A percentile compares a stretch with the other conserved stretches of the same genome.
phyloP scores from a whole-genome alignment of 768 basidiomycete species.

The Coprinellus micaceus region DNA sequence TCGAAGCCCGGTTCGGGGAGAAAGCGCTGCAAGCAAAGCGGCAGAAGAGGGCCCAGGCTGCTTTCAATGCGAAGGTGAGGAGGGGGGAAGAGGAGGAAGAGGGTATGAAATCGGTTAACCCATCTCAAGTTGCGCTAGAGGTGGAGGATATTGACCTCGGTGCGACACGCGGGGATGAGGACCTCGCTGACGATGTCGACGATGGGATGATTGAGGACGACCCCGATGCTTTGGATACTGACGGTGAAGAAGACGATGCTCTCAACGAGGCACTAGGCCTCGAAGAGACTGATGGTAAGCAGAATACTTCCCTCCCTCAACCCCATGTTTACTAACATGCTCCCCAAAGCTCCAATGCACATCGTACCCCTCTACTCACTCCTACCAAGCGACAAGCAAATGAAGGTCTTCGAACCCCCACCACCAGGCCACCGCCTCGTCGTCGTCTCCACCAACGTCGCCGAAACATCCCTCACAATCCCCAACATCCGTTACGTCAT shows the following conservation, averaged over 20 bases:
- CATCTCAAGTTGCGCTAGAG: constrained; percentile 68
- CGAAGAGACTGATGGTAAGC: constrained; percentile 64
- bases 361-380: constrained; percentile 92
- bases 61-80: constrained; percentile 8
- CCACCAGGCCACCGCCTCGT: constrained; percentile 82
- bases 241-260: constrained; percentile 61
- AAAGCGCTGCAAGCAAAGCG: constrained; percentile 57
- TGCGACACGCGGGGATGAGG: constrained; percentile 32
- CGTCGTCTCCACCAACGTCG: constrained; percentile 93
- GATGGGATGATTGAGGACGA: constrained; percentile 64
- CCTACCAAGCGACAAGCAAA: constrained; percentile 89
- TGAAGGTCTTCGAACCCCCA: constrained; percentile 85
- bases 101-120: constrained; percentile 29
- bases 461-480: constrained; percentile 95
- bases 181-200: constrained; percentile 69
- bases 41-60: constrained; percentile 16
- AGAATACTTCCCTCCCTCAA: constrained; percentile 6
- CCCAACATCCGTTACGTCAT: constrained; percentile 98
- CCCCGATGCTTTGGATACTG: constrained; percentile 71
- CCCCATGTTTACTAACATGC: constrained; percentile 1
- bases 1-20: constrained; percentile 73
- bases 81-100: constrained; percentile 23
- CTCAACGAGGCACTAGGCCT: constrained; percentile 55
- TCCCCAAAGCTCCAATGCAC: constrained; percentile 78
- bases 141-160: constrained; percentile 55